Base-by-base conservation (phyloP, 2,329 filamentous ascomycete species). In the Decorospora gaudefroyi region DNA sequence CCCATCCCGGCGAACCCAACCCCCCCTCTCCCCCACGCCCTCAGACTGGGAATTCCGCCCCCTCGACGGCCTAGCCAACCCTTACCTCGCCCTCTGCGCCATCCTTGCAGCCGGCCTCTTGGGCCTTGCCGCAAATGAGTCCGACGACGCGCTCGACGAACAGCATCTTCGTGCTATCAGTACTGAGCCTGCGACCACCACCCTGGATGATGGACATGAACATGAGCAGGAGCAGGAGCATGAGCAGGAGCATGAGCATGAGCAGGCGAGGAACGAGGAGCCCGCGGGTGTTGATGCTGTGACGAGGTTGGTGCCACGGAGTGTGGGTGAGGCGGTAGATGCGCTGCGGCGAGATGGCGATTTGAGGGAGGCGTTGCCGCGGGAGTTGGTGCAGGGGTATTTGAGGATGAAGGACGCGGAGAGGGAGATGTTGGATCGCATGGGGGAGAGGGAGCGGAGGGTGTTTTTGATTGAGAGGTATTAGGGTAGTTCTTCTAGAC, bases 21-120 rank as follows among this genome's bases (percentile, higher is more conserved):
- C n/a, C n/a, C n/a, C n/a, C n/a, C n/a, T n/a, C n/a, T n/a, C n/a
- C n/a, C n/a, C n/a, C n/a, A n/a, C n/a, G n/a, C n/a, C n/a, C n/a
- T n/a, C n/a, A n/a, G n/a, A 89, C 61, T 95, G 88, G 86, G 89
- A 95, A 69, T 57, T 95, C 15, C 86, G 89, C 61, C 82, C 80
- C 41, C 62, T 92, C n/a, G 89, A 95, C 60, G 89, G 88, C 0
- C 70, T 90, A 12, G 86, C 88, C 3, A 95, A 95, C 62, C 81
- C 84, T 40, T 95, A 93, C 62, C 69, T 95, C 1, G 85, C 81
- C 0, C 66, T 87, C 12, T 77, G 79, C 0, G 83, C 81, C 0
- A 62, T 90, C 0, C 61, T 90, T 0, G 76, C 75, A 0, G 80
- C 81, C 0, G 87, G 87, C 0, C 68, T 79, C 0, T 49, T 76